Evolutionary conservation across 257 asterid genomes (phyloP).

Genomic region (Vinca minor): DNA sequence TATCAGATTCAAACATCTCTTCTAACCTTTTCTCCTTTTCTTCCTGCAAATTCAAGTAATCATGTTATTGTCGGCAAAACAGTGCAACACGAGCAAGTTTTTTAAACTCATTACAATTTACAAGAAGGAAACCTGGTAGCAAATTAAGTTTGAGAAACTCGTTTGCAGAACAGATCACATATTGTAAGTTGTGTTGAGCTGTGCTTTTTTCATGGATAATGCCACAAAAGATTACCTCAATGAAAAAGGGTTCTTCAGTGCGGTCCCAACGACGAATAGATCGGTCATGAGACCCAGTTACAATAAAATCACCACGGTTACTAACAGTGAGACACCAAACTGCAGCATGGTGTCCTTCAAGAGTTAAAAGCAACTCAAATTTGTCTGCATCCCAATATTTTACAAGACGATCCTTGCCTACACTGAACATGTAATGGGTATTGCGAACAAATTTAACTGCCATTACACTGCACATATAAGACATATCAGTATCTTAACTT

Average conservation of each 20-base stretch:
- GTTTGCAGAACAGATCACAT: not conserved
- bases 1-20: conserved; percentile 77
- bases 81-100: not conserved
- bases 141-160: not conserved
- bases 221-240: conserved; percentile 48
- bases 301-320: conserved; percentile 82
- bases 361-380: conserved; percentile 88
- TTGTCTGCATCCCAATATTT: conserved; percentile 99
- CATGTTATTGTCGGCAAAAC: not conserved
- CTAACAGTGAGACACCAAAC: conserved; percentile 86
- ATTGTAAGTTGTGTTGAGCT: not conserved
- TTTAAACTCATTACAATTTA: not conserved
- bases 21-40: conserved; percentile 92
- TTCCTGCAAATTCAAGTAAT: conserved; percentile 49
- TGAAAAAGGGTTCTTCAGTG: conserved; percentile 82
- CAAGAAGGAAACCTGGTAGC: no score
- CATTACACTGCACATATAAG: conserved; percentile 57
- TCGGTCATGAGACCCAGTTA: conserved; percentile 89
- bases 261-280: conserved; percentile 99
- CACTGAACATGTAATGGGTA: conserved; percentile 87
- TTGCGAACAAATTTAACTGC: conserved; percentile 77
- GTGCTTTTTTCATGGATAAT: not conserved
- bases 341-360: conserved; percentile 88
- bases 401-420: conserved; percentile 79
- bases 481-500: conserved; percentile 16